Evolutionary conservation across 139 green algal species (phyloP), one percentile per base, ranked within the genome.

Genomic region (Pleodorina starrii): DNA sequence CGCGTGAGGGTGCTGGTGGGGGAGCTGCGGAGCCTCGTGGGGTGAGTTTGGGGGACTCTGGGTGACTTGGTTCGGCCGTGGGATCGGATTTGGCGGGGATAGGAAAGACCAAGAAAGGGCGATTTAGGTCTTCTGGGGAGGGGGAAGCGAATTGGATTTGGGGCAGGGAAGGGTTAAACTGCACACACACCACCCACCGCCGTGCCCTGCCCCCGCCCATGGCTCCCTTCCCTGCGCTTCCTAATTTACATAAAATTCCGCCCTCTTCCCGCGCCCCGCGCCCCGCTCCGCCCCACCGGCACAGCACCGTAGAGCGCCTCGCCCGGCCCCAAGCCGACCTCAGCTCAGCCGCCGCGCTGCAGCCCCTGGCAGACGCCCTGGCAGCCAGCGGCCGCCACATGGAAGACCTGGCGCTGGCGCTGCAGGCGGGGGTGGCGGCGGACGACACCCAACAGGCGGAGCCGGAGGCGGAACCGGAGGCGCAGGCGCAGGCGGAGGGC

Each of bases 251-350:
- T n/a, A n/a, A n/a, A n/a, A n/a, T n/a, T n/a, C n/a, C n/a, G n/a
- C n/a, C n/a, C n/a, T n/a, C n/a, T n/a, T n/a, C n/a, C n/a, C n/a
- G n/a, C n/a, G n/a, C n/a, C n/a, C n/a, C n/a, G n/a, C n/a, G n/a
- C n/a, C n/a, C n/a, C n/a, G n/a, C n/a, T n/a, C n/a, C n/a, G n/a
- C n/a, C n/a, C n/a, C n/a, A n/a, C n/a, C n/a, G n/a, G n/a, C 35
- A 21, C 80, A 86, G 80, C 32, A 59, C 80, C 4, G 40, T 86
- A 40, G 80, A 86, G 54, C 23, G 5, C 40, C 59, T 86, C 4
- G 9, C 59, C 59, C 59, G n/a, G 9, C 38, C 80, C 40, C 25
- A 50, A 0, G 40, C 80, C 11, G 59, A 75, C 40, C 40, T 86
- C 12, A 60, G 59, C 59, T 32, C 27, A 38, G 38, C 80, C 7